A percentile compares a stretch with the other conserved stretches of the same genome.
phyloP scores from a whole-genome alignment of 2,329 filamentous ascomycete species.

The Fusarium penzigii region DNA sequence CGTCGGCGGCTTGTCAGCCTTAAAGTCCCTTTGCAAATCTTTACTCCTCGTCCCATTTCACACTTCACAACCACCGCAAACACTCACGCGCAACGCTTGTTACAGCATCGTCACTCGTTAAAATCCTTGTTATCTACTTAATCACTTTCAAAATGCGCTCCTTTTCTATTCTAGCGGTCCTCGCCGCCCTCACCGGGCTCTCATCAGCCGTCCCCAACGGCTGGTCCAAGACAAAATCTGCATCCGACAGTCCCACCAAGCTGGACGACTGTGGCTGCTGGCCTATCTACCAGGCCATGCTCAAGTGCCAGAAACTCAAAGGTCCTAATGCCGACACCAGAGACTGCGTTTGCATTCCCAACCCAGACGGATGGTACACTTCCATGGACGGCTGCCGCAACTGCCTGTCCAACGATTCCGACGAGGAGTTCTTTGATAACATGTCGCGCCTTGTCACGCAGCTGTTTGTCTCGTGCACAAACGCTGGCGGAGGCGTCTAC shows the following conservation, averaged over 20 bases:
- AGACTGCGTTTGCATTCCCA: slow-evolving; percentile 19
- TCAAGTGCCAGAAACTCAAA: slow-evolving; percentile 20
- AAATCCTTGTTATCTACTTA: no score
- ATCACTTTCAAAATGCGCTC: slow-evolving; percentile 4
- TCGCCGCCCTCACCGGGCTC: slow-evolving; percentile 9
- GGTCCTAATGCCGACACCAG: slow-evolving; percentile 7
- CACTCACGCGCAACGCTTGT: no score
- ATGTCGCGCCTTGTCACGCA: slow-evolving; percentile 18
- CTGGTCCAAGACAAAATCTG: slow-evolving; percentile 19
- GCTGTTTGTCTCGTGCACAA: slow-evolving; percentile 23
- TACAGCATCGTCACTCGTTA: no score
- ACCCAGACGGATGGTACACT: slow-evolving; percentile 21
- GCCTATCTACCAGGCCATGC: slow-evolving; percentile 23
- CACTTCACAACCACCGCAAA: no score
- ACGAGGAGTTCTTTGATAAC: slow-evolving; percentile 20
- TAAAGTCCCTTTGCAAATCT: no score
- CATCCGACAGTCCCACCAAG: slow-evolving; percentile 19
- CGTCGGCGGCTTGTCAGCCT: no score
- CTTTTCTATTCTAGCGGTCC: slow-evolving; percentile 1
- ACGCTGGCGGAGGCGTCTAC: slow-evolving; percentile 15
- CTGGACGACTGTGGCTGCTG: slow-evolving; percentile 24
- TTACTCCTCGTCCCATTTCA: no score
- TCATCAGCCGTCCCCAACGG: slow-evolving; percentile 17
- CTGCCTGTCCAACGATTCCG: slow-evolving; percentile 12
- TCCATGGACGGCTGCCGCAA: slow-evolving; percentile 23